Percentiles rank a stretch among this genome's conserved stretches.
Conservation (phyloP, 139 green algal genomes). For the Raphidocelis subcapitata region DNA sequence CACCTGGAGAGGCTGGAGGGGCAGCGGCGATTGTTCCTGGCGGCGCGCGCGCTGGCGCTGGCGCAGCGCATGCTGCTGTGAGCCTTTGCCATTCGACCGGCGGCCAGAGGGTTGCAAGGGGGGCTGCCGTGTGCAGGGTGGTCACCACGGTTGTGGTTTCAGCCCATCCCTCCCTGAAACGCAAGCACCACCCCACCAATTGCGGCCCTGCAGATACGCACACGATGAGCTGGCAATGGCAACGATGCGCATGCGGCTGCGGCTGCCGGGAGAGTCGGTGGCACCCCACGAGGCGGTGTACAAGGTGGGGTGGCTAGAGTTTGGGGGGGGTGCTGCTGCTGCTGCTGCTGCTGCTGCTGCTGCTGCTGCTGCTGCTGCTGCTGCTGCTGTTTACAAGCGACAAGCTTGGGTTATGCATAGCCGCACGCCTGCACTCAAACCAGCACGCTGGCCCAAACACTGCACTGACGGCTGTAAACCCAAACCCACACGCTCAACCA, state of each 20-base stretch:
- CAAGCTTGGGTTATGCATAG: too few relatives aligned
- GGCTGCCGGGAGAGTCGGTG: constrained; percentile 38
- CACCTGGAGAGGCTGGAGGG: constrained; percentile 67
- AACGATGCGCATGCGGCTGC: constrained; percentile 63
- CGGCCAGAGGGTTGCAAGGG: too few relatives aligned
- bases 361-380: constrained; percentile 51
- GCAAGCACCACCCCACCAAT: too few relatives aligned
- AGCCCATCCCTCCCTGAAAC: too few relatives aligned
- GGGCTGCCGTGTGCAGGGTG: too few relatives aligned
- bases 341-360: constrained; percentile 67
- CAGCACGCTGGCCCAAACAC: too few relatives aligned
- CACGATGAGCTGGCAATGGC: constrained; percentile 89
- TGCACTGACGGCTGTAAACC: too few relatives aligned
- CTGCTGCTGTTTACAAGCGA: constrained; percentile 33
- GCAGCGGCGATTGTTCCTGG: constrained; percentile 65
- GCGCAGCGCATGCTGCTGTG: constrained; percentile 71
- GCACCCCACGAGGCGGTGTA: constrained; percentile 51
- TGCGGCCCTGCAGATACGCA: constrained; percentile 39
- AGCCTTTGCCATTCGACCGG: too few relatives aligned
- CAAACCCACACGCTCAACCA: too few relatives aligned
- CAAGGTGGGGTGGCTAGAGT: constrained; percentile 42
- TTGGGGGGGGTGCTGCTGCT: neutral
- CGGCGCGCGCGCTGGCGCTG: constrained; percentile 40
- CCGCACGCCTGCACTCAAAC: too few relatives aligned
- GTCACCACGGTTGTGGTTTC: too few relatives aligned